phyloP scores from a whole-genome alignment of 2,329 filamentous ascomycete genomes.

The Fusarium penzigii region DNA sequence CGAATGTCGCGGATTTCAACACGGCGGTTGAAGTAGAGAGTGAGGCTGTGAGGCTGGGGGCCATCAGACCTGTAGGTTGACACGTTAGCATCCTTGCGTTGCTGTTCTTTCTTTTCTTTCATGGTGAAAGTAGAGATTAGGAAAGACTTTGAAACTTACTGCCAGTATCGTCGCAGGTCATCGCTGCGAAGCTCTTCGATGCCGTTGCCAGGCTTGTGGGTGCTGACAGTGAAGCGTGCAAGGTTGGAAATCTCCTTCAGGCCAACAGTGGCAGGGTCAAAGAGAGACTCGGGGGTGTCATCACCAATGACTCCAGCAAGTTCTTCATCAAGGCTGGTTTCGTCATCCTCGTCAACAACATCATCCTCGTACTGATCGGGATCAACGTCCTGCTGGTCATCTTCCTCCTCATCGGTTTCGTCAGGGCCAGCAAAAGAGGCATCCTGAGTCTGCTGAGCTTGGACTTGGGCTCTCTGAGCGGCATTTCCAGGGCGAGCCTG shows the following conservation, averaged over 20 bases:
- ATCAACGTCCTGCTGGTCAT: slow-evolving; percentile 28
- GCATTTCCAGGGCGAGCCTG: slow-evolving; percentile 32
- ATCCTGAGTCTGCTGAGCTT: slow-evolving; percentile 15
- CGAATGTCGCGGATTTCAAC: slow-evolving; percentile 76
- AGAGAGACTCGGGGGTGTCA: slow-evolving; percentile 39
- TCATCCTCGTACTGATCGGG: slow-evolving; percentile 36
- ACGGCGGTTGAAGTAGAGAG: slow-evolving; percentile 82
- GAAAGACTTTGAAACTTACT: slow-evolving; percentile 50
- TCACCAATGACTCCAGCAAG: slow-evolving; percentile 18
- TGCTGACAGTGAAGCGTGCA: slow-evolving; percentile 80
- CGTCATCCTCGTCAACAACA: slow-evolving; percentile 36
- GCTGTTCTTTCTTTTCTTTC: too few species aligned
- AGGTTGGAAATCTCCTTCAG: slow-evolving; percentile 85
- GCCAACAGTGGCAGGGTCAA: slow-evolving; percentile 53
- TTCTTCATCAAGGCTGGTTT: slow-evolving; percentile 35
- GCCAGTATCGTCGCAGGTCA: slow-evolving; percentile 75
- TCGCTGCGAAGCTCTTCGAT: slow-evolving; percentile 75
- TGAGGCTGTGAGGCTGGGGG: slow-evolving; percentile 79
- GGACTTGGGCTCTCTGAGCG: slow-evolving; percentile 28
- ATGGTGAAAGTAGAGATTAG: too few species aligned
- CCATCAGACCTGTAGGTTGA: slow-evolving; percentile 66
- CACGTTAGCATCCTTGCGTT: too few species aligned
- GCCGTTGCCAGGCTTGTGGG: slow-evolving; percentile 77
- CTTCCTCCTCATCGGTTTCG: slow-evolving; percentile 20
- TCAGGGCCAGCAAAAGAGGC: not conserved